Evolutionary conservation across 148 eudicot genomes (phyloP), one percentile per base, ranked within the genome.

Genomic region (Heliamphora exappendiculata): DNA sequence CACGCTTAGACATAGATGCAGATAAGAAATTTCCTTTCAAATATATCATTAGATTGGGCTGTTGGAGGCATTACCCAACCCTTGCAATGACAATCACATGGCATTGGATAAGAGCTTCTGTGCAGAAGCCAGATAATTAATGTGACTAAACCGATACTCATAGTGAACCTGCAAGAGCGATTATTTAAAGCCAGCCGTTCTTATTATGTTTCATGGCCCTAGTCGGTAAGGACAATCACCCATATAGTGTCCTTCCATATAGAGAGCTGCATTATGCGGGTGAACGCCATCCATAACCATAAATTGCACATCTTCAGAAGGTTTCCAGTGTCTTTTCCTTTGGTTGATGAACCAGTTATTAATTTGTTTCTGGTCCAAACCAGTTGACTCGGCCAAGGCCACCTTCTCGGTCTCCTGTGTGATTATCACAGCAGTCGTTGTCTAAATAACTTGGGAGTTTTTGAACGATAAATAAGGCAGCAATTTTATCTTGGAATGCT

Each of bases 271-370:
- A 70, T 81, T 86, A 20, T 87, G 97, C 5, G 93, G 92, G 73
- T 91, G 94, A 63, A 94, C 79, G 0, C 93, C 95, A 65, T 94
- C 98, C 98, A 94, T 94, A 24, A 91, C 95, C 97, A 91, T 90
- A 29, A 87, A 90, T 53, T 90, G 94, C 94, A 90, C 88, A 69
- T 90, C 91, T 79, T 90, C 94, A 0, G 94, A 90, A 9, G 94
- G 94, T 67, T 90, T 90, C 94, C 94, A 90, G 76, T 90, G 94
- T 11, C 94, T 72, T 75, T 90, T 90, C 80, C 94, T 78, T 76
- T 89, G 93, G 78, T 89, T 89, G 72, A 89, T 89, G 76, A 89
- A 89, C 93, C 93, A 89, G 59, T 89, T 90, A 80, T 90, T 90
- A 4, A 90, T 90, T 75, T 90, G 93, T 72, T 88, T 90, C 41